Conservation (phyloP, 768 basidiomycete genomes). For the Tulasnella sp. region DNA sequence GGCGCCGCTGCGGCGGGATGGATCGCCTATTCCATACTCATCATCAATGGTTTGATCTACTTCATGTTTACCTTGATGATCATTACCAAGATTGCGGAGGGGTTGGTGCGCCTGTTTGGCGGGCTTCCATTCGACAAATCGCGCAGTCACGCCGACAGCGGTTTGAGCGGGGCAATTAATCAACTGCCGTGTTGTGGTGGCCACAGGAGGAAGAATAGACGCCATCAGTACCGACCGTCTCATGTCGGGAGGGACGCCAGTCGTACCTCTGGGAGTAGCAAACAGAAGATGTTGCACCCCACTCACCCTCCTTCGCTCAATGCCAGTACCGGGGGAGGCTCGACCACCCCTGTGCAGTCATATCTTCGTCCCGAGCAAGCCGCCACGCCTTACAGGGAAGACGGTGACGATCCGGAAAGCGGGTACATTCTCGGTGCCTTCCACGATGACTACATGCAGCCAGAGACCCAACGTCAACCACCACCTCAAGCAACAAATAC, state of each 20-base stretch:
- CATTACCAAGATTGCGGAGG: slow-evolving; percentile 74
- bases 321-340: neutral
- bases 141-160: slow-evolving; percentile 65
- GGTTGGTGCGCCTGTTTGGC: slow-evolving; percentile 60
- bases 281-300: slow-evolving; percentile 20
- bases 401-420: slow-evolving; percentile 60
- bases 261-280: slow-evolving; percentile 19
- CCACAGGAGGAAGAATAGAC: slow-evolving; percentile 28
- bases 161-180: slow-evolving; percentile 73
- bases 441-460: slow-evolving; percentile 27
- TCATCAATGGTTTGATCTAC: slow-evolving; percentile 69
- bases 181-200: slow-evolving; percentile 55
- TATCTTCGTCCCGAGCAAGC: slow-evolving; percentile 73
- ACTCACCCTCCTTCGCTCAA: slow-evolving; percentile 2
- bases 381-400: slow-evolving; percentile 59
- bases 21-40: slow-evolving; percentile 86
- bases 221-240: slow-evolving; percentile 26
- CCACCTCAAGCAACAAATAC: slow-evolving; percentile 27
- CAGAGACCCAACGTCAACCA: slow-evolving; percentile 20
- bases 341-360: slow-evolving; percentile 36
- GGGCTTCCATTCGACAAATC: slow-evolving; percentile 76
- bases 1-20: slow-evolving; percentile 71
- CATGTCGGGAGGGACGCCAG: slow-evolving; percentile 22
- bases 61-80: slow-evolving; percentile 74
- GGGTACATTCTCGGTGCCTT: slow-evolving; percentile 92